These are phyloP conservation scores for Thermothielavioides terrestris DNA, from an alignment of 495 filamentous ascomycete genomes.

Conservation along the genomic window DNA sequence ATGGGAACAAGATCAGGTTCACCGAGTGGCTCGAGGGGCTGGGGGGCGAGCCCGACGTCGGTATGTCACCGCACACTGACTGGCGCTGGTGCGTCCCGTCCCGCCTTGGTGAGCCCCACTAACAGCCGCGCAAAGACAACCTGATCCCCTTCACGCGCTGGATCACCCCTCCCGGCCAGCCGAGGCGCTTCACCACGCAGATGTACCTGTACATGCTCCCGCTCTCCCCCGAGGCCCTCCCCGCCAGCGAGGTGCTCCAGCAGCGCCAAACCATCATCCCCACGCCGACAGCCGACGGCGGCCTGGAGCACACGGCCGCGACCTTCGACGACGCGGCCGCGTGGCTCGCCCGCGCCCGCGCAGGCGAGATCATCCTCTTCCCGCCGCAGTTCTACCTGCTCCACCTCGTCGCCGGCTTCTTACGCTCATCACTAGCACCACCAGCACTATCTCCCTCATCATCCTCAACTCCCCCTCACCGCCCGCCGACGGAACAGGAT, in stretches of 20 bases:
- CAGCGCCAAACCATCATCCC: constrained; percentile 35
- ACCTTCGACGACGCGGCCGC: constrained; percentile 58
- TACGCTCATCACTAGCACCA: constrained; percentile 20
- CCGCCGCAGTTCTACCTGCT: constrained; percentile 85
- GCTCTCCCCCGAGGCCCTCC: constrained; percentile 22
- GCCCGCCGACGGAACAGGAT: constrained; percentile 30
- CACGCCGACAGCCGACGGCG: constrained; percentile 70
- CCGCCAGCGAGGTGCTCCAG: neutral
- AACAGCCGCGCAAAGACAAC: constrained; percentile 35
- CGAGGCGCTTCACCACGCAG: constrained; percentile 77
- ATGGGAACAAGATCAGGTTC: constrained; percentile 52
- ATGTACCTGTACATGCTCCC: constrained; percentile 98
- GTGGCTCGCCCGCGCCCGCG: constrained; percentile 57
- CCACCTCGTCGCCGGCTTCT: constrained; percentile 52
- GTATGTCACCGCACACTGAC: too few relatives aligned
- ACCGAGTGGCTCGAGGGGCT: constrained; percentile 53
- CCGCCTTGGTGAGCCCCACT: neutral
- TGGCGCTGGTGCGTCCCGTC: too few relatives aligned
- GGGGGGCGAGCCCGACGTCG: constrained; percentile 57
- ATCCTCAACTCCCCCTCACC: constrained; percentile 20
- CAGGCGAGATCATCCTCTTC: constrained; percentile 69
- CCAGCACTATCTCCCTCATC: constrained; percentile 9
- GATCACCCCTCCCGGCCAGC: constrained; percentile 68
- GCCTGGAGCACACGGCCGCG: constrained; percentile 74
- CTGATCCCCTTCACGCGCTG: constrained; percentile 84